Evolutionary conservation across 2,329 filamentous ascomycete genomes (phyloP), one percentile per base, ranked within the genome.

Genomic region (Blastomyces silverae): DNA sequence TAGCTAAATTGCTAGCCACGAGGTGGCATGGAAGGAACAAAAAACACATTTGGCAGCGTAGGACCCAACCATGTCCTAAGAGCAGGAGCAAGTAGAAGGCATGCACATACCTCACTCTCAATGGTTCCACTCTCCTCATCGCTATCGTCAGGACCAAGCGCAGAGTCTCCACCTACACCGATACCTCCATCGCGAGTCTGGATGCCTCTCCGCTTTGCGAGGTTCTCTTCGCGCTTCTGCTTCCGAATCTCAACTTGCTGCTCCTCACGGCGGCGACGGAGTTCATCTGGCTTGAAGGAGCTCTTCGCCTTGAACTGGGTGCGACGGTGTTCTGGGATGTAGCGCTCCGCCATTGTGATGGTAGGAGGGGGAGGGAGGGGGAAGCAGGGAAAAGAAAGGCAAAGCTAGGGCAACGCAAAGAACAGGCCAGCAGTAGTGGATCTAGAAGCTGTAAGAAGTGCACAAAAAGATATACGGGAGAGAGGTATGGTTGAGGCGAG

Each of bases 291-390:
- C 87, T 97, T 97, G 85, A 99, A 97, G 75, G 91, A 91, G 81
- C 91, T 93, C 86, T 97, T 97, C 64, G 94, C 94, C 89, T 99
- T 99, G 88, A 96, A 99, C 83, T 96, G 92, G 71, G 91, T 97
- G 77, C 94, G 92, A 79, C 94, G 92, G 84, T 99, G 94, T 84
- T 99, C 94, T 79, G 94, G 94, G 76, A 99, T 99, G 84, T 97
- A 99, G 76, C 94, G 91, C 80, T 99, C 94, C 79, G 94, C 90
- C 94, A 99, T 99, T 82, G 73, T 88, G 73, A 71, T 69, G 71
- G 73, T 68, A 70, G 73, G 65, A 62, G 66, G 68, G 61, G 66
- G 68, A 63, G 66, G 68, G 66, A 68, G 69, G 70, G 72, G 37
- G 70, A 66, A 70, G 61, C 61, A 62, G 65, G 58, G 42, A 44